phyloP scores from a whole-genome alignment of 139 green algal species.

The Closterium sp. region DNA sequence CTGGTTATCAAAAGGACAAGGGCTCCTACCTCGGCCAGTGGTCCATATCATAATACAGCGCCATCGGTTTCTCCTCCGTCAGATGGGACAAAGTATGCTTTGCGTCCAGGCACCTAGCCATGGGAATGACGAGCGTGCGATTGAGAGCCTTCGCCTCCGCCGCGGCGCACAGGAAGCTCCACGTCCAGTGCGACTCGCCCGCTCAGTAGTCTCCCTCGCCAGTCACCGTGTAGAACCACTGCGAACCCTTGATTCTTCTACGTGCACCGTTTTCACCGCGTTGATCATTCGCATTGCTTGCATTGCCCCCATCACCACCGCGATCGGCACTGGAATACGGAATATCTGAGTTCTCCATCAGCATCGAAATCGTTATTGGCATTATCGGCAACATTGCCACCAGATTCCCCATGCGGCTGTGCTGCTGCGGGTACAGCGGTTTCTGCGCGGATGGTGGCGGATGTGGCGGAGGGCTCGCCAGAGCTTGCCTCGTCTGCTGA shows the following conservation, averaged over 20 bases:
- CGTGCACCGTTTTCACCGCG: too few relatives aligned
- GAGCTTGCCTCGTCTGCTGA: background rate
- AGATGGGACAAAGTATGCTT: background rate
- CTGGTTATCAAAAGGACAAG: too few relatives aligned
- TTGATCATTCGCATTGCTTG: too few relatives aligned
- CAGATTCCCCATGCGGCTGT: background rate
- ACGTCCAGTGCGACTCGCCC: background rate
- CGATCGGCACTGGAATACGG: background rate
- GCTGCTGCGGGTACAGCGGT: background rate
- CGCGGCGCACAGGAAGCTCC: constrained; percentile 14
- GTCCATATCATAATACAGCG: constrained; percentile 1
- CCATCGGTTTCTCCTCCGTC: background rate
- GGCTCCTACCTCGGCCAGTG: background rate
- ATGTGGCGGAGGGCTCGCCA: background rate
- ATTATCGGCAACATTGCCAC: background rate
- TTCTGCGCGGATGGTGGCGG: background rate
- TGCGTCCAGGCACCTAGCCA: background rate
- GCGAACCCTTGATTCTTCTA: background rate
- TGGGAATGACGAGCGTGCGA: background rate
- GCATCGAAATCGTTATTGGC: background rate
- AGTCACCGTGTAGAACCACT: background rate
- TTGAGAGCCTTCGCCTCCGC: background rate
- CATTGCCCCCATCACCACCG: background rate
- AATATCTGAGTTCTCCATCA: background rate
- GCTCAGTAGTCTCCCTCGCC: background rate